phyloP scores from a whole-genome alignment of 2,329 filamentous ascomycete species.

The Pseudogymnoascus destructans region DNA sequence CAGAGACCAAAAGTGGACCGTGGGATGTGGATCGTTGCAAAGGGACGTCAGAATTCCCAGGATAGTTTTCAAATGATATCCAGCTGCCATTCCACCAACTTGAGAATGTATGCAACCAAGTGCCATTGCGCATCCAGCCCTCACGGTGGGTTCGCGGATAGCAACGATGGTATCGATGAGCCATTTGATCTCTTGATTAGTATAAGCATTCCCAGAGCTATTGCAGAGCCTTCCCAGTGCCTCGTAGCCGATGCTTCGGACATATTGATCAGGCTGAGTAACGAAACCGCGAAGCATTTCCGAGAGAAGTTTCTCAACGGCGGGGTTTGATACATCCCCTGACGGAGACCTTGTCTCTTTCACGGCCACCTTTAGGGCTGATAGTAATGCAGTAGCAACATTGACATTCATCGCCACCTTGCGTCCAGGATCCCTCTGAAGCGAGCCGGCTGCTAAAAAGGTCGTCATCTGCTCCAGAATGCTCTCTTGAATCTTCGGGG shows the following conservation, averaged over 20 bases:
- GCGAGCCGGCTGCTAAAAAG: conserved; percentile 64
- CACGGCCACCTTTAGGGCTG: conserved; percentile 69
- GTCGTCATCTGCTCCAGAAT: conserved; percentile 87
- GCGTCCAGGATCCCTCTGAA: conserved; percentile 76
- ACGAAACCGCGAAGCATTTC: conserved; percentile 62
- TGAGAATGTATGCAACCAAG: conserved; percentile 88
- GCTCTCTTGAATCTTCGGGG: conserved; percentile 86
- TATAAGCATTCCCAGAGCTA: conserved; percentile 71
- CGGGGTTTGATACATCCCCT: conserved; percentile 59
- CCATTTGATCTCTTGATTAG: conserved; percentile 77
- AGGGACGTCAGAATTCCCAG: conserved; percentile 97
- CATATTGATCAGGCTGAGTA: conserved; percentile 69
- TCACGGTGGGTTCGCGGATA: conserved; percentile 83
- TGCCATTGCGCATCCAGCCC: conserved; percentile 88
- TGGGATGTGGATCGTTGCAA: conserved; percentile 86
- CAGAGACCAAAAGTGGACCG: conserved; percentile 92
- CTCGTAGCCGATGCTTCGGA: conserved; percentile 74
- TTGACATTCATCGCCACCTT: conserved; percentile 89
- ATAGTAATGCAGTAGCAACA: conserved; percentile 66
- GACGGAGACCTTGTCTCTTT: conserved; percentile 62
- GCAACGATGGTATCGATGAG: conserved; percentile 88
- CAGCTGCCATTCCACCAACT: conserved; percentile 93
- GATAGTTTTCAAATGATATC: conserved; percentile 91
- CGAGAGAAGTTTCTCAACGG: conserved; percentile 75
- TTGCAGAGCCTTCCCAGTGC: conserved; percentile 71